Evolutionary conservation across 2,329 filamentous ascomycete genomes (phyloP).

Genomic region (Dothideomycetes sp.): DNA sequence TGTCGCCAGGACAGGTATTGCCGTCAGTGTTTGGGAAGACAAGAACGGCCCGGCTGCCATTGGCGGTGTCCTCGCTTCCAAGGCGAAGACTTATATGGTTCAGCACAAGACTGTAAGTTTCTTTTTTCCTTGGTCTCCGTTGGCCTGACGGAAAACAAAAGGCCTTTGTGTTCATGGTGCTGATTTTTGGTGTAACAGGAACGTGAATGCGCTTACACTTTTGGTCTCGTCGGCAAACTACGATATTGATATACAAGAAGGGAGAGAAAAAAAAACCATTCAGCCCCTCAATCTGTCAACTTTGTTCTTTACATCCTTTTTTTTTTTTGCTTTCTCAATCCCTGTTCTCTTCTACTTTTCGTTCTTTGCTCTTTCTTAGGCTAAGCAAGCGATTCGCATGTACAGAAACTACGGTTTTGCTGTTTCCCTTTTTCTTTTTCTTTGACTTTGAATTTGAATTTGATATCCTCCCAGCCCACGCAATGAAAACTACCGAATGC

Average conservation of each 20-base stretch:
- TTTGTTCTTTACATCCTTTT: neutral
- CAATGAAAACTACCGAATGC: too few species aligned
- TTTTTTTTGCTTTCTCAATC: neutral
- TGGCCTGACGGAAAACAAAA: neutral
- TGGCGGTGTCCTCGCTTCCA: conserved; percentile 48
- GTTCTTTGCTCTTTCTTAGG: neutral
- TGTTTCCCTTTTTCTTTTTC: neutral
- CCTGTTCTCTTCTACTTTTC: conserved; percentile 1
- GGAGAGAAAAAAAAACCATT: neutral
- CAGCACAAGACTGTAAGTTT: conserved; percentile 32
- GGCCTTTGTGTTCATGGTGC: neutral
- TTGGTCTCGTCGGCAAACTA: conserved; percentile 40
- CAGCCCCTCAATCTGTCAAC: neutral
- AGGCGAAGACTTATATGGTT: conserved; percentile 56
- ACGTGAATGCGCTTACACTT: conserved; percentile 41
- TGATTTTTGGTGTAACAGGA: conserved; percentile 30
- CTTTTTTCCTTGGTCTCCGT: neutral
- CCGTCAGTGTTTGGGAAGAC: conserved; percentile 76
- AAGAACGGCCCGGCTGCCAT: conserved; percentile 37
- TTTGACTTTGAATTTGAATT: neutral
- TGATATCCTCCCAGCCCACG: too few species aligned
- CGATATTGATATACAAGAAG: conserved; percentile 30
- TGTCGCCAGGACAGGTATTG: conserved; percentile 75
- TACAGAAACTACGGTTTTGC: neutral
- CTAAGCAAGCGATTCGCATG: too few species aligned